Evolutionary conservation across 768 basidiomycete genomes (phyloP), one percentile per base, ranked within the genome.

Genomic region (Tricholoma matsutake): DNA sequence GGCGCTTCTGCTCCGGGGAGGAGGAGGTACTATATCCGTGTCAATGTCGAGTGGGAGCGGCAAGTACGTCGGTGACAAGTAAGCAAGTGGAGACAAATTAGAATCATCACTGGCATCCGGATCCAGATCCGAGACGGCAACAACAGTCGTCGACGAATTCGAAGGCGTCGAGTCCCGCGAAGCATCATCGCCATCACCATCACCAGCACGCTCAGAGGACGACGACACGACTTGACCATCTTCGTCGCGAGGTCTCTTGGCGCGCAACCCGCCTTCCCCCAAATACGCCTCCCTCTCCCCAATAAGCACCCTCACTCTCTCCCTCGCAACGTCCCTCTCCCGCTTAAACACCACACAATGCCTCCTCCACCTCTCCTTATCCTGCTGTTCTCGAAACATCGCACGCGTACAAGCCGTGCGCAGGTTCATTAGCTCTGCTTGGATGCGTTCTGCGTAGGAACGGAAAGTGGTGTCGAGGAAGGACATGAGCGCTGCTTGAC

Each of bases 251-350:
- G 64, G 34, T 25, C 2, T 20, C 29, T 61, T 41, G 52, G 6
- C 4, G 39, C 60, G 52, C 14, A 54, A 57, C 16, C 14, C 56
- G 0, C 60, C 52, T 31, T 59, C 61, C 29, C 7, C 61, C 31
- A 52, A 20, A 18, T 34, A 32, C 11, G 45, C 56, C 56, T 60
- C 62, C 45, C 64, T 64, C 41, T 69, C 70, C 10, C 62, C 65
- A 20, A 72, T 60, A n/a, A 75, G 63, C 0, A 64, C 67, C 6
- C 67, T 66, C 16, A 76, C 62, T 55, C 67, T 67, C 53, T 72
- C 74, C 61, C 72, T 64, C 11, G 73, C 75, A 8, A 68, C 60
- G 60, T 78, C 76, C 29, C 77, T 68, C 65, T 78, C 76, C 49
- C 62, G 62, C 61, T 71, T 70, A 39, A 76, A 63, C 32, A 66